phyloP scores from a whole-genome alignment of 164 flowering plant species.

The Brasenia schreberi region DNA sequence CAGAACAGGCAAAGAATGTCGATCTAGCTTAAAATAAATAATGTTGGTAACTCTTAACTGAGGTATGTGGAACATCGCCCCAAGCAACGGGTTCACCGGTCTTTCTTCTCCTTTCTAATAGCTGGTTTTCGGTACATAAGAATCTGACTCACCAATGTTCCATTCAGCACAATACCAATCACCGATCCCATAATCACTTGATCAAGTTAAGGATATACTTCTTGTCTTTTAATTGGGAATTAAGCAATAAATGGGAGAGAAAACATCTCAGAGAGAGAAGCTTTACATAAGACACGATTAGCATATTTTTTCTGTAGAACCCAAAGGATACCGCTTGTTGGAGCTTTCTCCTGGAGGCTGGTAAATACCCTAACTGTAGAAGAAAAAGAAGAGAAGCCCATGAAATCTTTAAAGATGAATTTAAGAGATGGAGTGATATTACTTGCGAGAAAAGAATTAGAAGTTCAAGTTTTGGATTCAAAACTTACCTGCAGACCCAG shows the following conservation, averaged over 20 bases:
- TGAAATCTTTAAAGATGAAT: background rate
- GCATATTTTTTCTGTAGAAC: background rate
- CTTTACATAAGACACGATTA: background rate
- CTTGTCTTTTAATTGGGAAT: background rate
- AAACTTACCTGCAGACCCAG: constrained; percentile 68
- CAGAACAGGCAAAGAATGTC: background rate
- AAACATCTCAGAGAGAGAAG: too few relatives aligned
- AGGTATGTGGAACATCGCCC: background rate
- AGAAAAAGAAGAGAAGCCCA: constrained; percentile 5
- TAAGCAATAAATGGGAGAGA: too few relatives aligned
- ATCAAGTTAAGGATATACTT: constrained; percentile 1
- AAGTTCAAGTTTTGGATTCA: background rate
- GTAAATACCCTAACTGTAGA: constrained; percentile 89
- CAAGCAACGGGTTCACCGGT: constrained; percentile 12
- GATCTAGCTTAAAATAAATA: background rate
- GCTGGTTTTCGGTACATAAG: constrained; percentile 44
- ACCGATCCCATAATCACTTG: constrained; percentile 73
- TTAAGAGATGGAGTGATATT: background rate
- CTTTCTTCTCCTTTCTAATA: constrained; percentile 58
- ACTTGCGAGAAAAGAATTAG: background rate
- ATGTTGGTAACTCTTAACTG: background rate
- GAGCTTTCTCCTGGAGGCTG: constrained; percentile 90
- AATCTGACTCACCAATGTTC: constrained; percentile 74
- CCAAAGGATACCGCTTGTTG: constrained; percentile 71
- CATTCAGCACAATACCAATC: constrained; percentile 58